These are phyloP conservation scores for Posidonia australis DNA, from an alignment of 106 monocot species.

Conservation along the genomic window DNA sequence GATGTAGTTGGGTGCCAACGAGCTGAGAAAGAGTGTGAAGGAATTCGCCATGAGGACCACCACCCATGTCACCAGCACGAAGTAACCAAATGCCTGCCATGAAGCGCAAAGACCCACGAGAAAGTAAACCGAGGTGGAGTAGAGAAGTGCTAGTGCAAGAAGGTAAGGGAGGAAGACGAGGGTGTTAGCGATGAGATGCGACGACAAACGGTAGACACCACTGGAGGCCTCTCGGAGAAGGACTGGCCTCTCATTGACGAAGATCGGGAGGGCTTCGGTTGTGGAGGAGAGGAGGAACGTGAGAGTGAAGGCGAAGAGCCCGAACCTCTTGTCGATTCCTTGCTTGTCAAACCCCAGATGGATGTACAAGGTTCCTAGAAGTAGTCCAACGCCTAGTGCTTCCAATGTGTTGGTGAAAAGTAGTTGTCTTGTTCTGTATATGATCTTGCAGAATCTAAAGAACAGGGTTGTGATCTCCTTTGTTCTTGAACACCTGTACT, in stretches of 20 bases:
- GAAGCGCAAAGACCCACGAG: constrained; percentile 79
- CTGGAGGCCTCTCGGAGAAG: constrained; percentile 65
- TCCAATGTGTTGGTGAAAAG: constrained; percentile 77
- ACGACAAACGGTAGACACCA: constrained; percentile 86
- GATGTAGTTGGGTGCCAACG: constrained; percentile 84
- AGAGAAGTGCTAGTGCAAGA: constrained; percentile 51
- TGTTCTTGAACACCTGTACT: constrained; percentile 42
- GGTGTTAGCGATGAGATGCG: constrained; percentile 64
- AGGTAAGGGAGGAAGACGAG: constrained; percentile 94
- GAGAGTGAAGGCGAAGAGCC: constrained; percentile 94
- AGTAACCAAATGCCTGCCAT: constrained; percentile 47
- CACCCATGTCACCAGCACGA: constrained; percentile 67
- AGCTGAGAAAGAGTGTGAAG: constrained; percentile 79
- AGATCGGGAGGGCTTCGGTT: constrained; percentile 86
- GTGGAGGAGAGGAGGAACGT: constrained; percentile 94
- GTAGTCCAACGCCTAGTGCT: constrained; percentile 55
- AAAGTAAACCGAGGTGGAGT: constrained; percentile 70
- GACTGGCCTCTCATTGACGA: constrained; percentile 71
- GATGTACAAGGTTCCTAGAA: constrained; percentile 82
- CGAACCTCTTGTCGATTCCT: constrained; percentile 69
- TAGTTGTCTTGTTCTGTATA: constrained; percentile 65
- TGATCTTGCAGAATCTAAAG: constrained; percentile 53
- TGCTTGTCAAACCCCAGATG: constrained; percentile 40
- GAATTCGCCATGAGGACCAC: constrained; percentile 90
- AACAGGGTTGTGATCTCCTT: constrained; percentile 53